A percentile compares a stretch with the other conserved stretches of the same genome.
Evolutionary conservation across 768 basidiomycete species (phyloP).

Genomic region (Calocera cornea): DNA sequence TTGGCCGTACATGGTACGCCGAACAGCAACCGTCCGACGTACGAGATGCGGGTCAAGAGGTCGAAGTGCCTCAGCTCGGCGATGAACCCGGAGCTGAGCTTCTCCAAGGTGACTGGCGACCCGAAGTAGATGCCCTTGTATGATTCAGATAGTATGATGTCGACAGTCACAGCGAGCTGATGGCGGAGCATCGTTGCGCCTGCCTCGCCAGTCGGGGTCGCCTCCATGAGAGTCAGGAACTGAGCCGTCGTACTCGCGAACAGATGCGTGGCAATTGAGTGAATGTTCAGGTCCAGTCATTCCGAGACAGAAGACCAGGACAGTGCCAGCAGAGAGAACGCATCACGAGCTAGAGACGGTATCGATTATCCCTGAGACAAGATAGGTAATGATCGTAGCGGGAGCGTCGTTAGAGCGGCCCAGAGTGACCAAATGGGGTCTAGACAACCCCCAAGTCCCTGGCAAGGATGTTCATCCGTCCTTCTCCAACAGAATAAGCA

Average conservation of each 20-base stretch:
- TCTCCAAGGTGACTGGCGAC: not conserved
- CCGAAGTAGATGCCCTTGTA: not conserved
- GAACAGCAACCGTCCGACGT: not conserved
- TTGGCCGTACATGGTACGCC: not conserved
- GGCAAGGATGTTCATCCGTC: too few species aligned
- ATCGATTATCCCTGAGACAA: too few species aligned
- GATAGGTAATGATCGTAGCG: not conserved
- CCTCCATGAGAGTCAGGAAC: not conserved
- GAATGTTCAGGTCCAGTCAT: not conserved
- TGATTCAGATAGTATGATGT: not conserved
- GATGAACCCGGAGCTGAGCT: not conserved
- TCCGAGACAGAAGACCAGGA: not conserved
- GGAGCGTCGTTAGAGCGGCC: not conserved
- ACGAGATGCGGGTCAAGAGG: not conserved
- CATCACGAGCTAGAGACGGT: too few species aligned
- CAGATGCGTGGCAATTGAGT: not conserved
- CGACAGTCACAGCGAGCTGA: not conserved
- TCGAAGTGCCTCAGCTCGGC: not conserved
- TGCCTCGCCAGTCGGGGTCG: not conserved
- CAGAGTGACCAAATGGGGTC: not conserved
- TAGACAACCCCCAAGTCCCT: not conserved
- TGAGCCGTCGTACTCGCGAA: too few species aligned
- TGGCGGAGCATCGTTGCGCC: not conserved
- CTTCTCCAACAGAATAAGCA: too few species aligned
- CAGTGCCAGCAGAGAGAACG: not conserved